Base-by-base conservation (phyloP, 1,139 yeast genomes). In the Hemisphaericaspora subhashii region DNA sequence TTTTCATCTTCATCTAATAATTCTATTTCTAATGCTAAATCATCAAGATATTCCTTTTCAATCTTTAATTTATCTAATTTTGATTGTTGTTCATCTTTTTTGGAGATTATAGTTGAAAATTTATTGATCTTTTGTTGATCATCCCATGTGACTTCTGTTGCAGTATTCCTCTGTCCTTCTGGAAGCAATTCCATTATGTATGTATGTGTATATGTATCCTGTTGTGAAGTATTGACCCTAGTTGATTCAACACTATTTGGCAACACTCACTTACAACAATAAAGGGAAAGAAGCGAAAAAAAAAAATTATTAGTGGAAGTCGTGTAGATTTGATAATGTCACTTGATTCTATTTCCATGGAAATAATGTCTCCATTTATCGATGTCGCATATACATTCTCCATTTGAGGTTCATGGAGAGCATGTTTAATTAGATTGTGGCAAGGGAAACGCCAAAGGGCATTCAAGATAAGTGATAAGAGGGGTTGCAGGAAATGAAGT, bases 81-180 rank as follows among this genome's bases (percentile, higher is more conserved):
- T n/a, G 64, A 74, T 31, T 72, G 68, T 18, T 80, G 58, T 22
- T 72, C 73, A 48, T 86, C 87, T 51, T 83, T 79, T 45, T 83
- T 79, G 47, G 80, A 71, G 45, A 89, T 86, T 45, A 89, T 72
- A 38, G 89, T 83, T 17, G 96, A 87, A 55, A 92, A 92, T 57
- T 81, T 79, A 60, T 92, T 92, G 66, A 92, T 92, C 55, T 79
- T 79, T 56, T 85, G 82, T 65, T 92, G 98, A 60, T 92, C 98
- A 44, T 79, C 89, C 81, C 90, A 86, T 20, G 81, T 70, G 18
- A 92, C 98, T 54, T 87, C 94, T 0, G 79, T 55, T 15, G 69
- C 75, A 14, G 81, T 82, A 57, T 86, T 85, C 45, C 66, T 64
- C 54, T 81, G 80, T 4, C 87, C 87, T 52, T 79, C 77, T 3